These are phyloP conservation scores for Rhizomucor pusillus DNA, from an alignment of 371 early-diverging fungal genomes.

Conservation along the genomic window DNA sequence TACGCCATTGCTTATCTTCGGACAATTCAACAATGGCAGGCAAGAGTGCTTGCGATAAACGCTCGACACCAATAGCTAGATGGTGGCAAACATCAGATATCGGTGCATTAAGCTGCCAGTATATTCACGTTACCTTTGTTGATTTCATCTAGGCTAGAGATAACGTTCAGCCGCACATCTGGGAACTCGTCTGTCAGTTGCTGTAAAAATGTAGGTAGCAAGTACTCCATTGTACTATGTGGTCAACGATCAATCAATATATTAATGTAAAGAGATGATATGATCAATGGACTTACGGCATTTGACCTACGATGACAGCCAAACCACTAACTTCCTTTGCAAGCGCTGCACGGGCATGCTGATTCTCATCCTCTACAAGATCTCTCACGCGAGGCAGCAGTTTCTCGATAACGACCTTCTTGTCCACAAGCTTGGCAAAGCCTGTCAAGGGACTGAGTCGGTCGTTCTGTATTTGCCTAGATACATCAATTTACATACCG, in stretches of 20 bases:
- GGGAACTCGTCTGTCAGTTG: conserved; percentile 96
- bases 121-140: conserved; percentile 66
- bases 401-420: conserved; percentile 72
- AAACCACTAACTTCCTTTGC: conserved; percentile 95
- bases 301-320: conserved; percentile 93
- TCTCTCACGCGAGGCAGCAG: conserved; percentile 90
- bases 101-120: background rate
- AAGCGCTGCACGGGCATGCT: conserved; percentile 94
- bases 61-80: conserved; percentile 93
- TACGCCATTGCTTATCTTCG: conserved; percentile 99
- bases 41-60: conserved; percentile 92
- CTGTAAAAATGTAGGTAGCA: conserved; percentile 92
- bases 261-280: too few relatives aligned
- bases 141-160: conserved; percentile 93
- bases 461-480: background rate
- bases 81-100: too few relatives aligned
- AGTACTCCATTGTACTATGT: conserved; percentile 84
- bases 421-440: conserved; percentile 80
- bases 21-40: conserved; percentile 98
- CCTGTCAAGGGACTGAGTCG: conserved; percentile 42
- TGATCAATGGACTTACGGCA: conserved; percentile 81
- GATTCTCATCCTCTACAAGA: conserved; percentile 90
- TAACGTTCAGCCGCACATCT: conserved; percentile 97
- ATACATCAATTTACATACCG: conserved; percentile 41
- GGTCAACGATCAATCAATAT: background rate